A percentile compares a stretch with the other conserved stretches of the same genome.
Conservation (phyloP, 768 basidiomycete species). For the Pulveroboletus ravenelii region DNA sequence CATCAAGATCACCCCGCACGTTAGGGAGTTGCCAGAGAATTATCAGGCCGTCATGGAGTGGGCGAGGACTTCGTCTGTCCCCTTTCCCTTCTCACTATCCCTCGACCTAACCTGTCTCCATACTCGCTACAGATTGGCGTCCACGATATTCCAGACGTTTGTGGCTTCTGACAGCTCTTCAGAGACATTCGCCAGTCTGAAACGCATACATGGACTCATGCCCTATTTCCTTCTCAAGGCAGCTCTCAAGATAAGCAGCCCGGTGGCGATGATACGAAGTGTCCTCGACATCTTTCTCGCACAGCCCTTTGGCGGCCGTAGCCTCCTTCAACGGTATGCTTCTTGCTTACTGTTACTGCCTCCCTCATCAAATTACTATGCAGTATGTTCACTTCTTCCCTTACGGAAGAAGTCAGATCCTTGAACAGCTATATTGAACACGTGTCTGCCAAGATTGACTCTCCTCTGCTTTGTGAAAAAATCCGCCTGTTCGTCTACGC, state of each 20-base stretch:
- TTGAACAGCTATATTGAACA: conserved; percentile 84
- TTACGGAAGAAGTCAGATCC: conserved; percentile 83
- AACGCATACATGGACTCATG: conserved; percentile 93
- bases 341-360: not conserved
- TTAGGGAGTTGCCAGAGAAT: conserved; percentile 73
- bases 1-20: conserved; percentile 74
- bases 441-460: conserved; percentile 86
- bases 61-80: conserved; percentile 90
- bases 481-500: conserved; percentile 83
- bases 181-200: conserved; percentile 80
- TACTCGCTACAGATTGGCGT: conserved; percentile 64
- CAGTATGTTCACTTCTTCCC: conserved; percentile 93
- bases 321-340: conserved; percentile 78
- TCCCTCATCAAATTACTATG: conserved; percentile 4
- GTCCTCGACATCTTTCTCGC: conserved; percentile 94
- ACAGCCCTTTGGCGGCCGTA: conserved; percentile 91
- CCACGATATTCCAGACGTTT: conserved; percentile 93
- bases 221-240: conserved; percentile 96
- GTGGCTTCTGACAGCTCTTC: conserved; percentile 91
- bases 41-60: conserved; percentile 92
- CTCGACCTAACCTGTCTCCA: conserved; percentile 5
- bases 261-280: conserved; percentile 90
- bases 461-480: conserved; percentile 84
- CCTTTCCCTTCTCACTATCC: not conserved
- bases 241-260: conserved; percentile 89